Percentiles rank a stretch among this genome's conserved stretches.
These are phyloP conservation scores for Erodium trifolium DNA, from an alignment of 441 rosid genomes.

Conservation along the genomic window DNA sequence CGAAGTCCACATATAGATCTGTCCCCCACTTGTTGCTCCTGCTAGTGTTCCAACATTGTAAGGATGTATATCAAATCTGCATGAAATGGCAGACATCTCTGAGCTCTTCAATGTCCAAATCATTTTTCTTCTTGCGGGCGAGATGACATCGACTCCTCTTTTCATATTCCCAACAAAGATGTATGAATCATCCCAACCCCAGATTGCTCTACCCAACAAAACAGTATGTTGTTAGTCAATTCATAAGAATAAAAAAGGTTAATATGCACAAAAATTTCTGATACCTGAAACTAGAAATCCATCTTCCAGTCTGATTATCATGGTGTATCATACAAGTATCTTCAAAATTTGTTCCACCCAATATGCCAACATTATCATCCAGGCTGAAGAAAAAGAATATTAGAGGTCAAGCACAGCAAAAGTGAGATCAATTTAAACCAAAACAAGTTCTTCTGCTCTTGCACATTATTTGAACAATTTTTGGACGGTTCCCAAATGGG, in stretches of 20 bases:
- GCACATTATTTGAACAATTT: background rate
- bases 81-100: constrained; percentile 42
- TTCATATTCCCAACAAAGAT: constrained; percentile 52
- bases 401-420: background rate
- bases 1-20: constrained; percentile 62
- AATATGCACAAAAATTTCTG: constrained; percentile 9
- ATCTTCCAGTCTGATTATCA: constrained; percentile 52
- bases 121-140: constrained; percentile 24
- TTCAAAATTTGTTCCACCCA: constrained; percentile 46
- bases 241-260: background rate
- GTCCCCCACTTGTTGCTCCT: constrained; percentile 65
- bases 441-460: background rate
- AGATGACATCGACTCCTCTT: constrained; percentile 60
- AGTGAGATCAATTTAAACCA: constrained; percentile 1
- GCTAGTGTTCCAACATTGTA: constrained; percentile 53
- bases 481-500: too few species aligned
- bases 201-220: constrained; percentile 40
- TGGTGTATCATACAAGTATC: constrained; percentile 41
- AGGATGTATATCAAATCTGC: constrained; percentile 65
- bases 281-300: constrained; percentile 66
- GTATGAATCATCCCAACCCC: constrained; percentile 90
- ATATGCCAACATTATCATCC: constrained; percentile 47
- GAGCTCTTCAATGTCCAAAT: constrained; percentile 40
- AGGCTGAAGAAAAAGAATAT: constrained; percentile 26
- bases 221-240: background rate